Percentiles rank a stretch among this genome's conserved stretches.
Evolutionary conservation across 805 yeast genomes (phyloP).

Genomic region (Kodamaea leandrae): DNA sequence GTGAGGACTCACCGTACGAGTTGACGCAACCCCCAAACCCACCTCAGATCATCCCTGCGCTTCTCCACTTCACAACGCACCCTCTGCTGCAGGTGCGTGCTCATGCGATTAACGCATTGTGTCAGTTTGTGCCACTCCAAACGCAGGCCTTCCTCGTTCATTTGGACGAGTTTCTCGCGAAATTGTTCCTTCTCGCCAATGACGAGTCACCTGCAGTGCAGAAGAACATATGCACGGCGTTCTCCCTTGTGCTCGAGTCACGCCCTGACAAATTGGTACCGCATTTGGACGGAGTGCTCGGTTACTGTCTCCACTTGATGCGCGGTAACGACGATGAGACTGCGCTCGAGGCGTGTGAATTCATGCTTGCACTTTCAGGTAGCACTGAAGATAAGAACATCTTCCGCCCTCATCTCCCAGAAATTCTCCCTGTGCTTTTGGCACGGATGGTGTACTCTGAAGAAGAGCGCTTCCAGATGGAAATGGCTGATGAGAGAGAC

Average conservation of each 20-base stretch:
- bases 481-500: slow-evolving; percentile 65
- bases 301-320: slow-evolving; percentile 79
- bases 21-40: slow-evolving; percentile 57
- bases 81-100: slow-evolving; percentile 51
- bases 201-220: slow-evolving; percentile 60
- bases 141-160: slow-evolving; percentile 62
- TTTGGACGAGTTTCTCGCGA: slow-evolving; percentile 62
- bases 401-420: slow-evolving; percentile 55
- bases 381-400: slow-evolving; percentile 39
- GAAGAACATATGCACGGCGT: slow-evolving; percentile 73
- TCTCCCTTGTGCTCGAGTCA: slow-evolving; percentile 65
- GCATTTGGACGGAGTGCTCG: slow-evolving; percentile 82
- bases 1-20: slow-evolving; percentile 76
- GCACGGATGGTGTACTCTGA: slow-evolving; percentile 86
- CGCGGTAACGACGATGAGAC: slow-evolving; percentile 61
- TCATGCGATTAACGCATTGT: slow-evolving; percentile 66
- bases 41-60: slow-evolving; percentile 59
- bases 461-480: slow-evolving; percentile 66
- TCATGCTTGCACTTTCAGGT: slow-evolving; percentile 66
- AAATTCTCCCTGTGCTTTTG: slow-evolving; percentile 74
- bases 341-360: slow-evolving; percentile 91
- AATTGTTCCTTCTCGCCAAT: slow-evolving; percentile 67
- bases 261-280: slow-evolving; percentile 79
- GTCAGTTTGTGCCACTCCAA: slow-evolving; percentile 68
- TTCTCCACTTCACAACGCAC: slow-evolving; percentile 57